Evolutionary conservation across 306 rosid species (phyloP).

Genomic region (Prunus salicina): DNA sequence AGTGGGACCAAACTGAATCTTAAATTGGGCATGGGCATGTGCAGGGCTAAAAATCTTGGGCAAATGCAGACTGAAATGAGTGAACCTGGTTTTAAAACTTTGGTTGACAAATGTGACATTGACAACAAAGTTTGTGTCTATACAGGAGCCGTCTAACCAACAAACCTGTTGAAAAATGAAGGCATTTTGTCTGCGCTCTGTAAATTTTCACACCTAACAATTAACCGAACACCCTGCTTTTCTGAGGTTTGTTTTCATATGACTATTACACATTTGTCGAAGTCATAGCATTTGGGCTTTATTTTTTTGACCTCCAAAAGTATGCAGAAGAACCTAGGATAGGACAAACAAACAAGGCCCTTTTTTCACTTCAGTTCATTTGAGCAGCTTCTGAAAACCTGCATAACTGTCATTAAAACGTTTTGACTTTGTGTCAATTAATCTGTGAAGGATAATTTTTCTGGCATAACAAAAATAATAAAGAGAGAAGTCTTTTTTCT

Average conservation of each 20-base stretch:
- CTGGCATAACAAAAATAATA: too few species aligned
- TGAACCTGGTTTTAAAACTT: slow-evolving; percentile 9
- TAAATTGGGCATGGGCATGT: slow-evolving; percentile 4
- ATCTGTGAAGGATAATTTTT: too few species aligned
- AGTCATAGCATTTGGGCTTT: neutral
- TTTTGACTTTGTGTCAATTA: too few species aligned
- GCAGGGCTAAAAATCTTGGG: neutral
- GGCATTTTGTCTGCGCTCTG: neutral
- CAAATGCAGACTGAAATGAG: neutral
- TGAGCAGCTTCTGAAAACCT: too few species aligned
- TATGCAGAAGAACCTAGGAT: too few species aligned
- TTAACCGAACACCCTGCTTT: neutral
- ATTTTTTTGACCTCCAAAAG: neutral
- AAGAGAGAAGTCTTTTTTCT: too few species aligned
- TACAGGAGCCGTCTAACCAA: slow-evolving; percentile 27
- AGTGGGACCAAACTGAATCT: slow-evolving; percentile 16
- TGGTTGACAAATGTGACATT: slow-evolving; percentile 2
- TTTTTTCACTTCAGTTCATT: too few species aligned
- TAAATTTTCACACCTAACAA: slow-evolving; percentile 4
- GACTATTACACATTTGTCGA: neutral
- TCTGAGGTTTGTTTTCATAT: neutral
- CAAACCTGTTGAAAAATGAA: slow-evolving; percentile 35
- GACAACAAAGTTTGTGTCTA: neutral
- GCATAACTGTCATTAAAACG: too few species aligned
- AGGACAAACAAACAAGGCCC: too few species aligned